Conservation (phyloP, 2,329 filamentous ascomycete species). For the Aspergillus luchuensis region DNA sequence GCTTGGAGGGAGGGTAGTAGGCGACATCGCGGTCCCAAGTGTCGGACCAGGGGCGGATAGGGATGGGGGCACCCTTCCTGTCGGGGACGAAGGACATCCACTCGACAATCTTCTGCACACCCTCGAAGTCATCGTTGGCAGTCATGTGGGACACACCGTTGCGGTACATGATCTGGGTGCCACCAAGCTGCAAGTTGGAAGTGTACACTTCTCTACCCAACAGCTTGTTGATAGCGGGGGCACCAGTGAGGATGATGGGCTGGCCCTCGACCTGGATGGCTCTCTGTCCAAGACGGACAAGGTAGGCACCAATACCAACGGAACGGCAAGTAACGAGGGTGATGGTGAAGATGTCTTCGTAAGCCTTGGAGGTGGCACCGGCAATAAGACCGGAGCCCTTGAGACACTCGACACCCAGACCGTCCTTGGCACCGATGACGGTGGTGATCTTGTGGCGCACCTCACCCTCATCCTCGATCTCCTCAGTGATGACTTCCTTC, state of each 20-base stretch:
- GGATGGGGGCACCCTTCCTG: conserved; percentile 88
- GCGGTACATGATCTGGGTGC: conserved; percentile 99
- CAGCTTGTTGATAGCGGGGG: conserved; percentile 95
- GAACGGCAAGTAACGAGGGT: conserved; percentile 97
- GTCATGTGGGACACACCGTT: conserved; percentile 99
- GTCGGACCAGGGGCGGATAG: conserved; percentile 84
- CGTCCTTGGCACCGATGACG: conserved; percentile 89
- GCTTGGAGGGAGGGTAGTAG: conserved; percentile 77
- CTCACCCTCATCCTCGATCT: conserved; percentile 82
- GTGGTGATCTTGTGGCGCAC: conserved; percentile 92
- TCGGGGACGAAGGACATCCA: conserved; percentile 98
- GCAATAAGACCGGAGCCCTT: conserved; percentile 97
- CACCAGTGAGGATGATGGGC: conserved; percentile 97
- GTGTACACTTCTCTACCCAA: conserved; percentile 98
- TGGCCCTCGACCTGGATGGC: conserved; percentile 98
- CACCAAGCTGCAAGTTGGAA: conserved; percentile 97
- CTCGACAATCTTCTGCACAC: conserved; percentile 95
- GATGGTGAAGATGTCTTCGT: conserved; percentile 98
- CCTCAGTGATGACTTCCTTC: conserved; percentile 82
- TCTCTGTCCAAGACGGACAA: conserved; percentile 96
- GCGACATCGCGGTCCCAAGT: conserved; percentile 89
- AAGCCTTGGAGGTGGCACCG: conserved; percentile 92
- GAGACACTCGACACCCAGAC: conserved; percentile 95
- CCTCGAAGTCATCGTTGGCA: conserved; percentile 94
- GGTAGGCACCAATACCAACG: conserved; percentile 98